Conservation (phyloP, 257 asterid genomes). For the Perilla frutescens region DNA sequence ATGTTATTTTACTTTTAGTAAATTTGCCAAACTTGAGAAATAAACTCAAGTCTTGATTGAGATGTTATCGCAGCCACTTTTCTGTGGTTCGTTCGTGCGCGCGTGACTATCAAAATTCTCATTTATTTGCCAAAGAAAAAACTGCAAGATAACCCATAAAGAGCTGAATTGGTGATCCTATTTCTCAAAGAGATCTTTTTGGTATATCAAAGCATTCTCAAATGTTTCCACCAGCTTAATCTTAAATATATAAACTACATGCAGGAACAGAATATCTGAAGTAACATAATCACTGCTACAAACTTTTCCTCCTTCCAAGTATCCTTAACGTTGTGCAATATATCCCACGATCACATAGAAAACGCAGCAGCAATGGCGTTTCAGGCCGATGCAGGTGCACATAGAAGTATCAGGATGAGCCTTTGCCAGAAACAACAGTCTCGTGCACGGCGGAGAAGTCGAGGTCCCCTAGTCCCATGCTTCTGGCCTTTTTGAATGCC, state of each 20-base stretch:
- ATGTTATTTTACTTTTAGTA: neutral
- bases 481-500: slow-evolving; percentile 93
- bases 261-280: neutral
- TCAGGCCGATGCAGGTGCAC: slow-evolving; percentile 4
- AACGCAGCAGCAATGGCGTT: slow-evolving; percentile 13
- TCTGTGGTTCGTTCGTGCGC: too few relatives aligned
- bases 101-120: too few relatives aligned
- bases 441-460: slow-evolving; percentile 93
- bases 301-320: neutral
- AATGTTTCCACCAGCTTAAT: slow-evolving; percentile 15
- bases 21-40: too few relatives aligned
- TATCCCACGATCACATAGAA: neutral
- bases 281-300: slow-evolving; percentile 10
- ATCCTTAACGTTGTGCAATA: neutral
- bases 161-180: slow-evolving; percentile 4
- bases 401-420: slow-evolving; percentile 40
- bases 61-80: too few relatives aligned
- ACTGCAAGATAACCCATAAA: neutral
- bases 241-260: neutral
- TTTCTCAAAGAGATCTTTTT: neutral
- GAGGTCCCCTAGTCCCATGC: slow-evolving; percentile 82
- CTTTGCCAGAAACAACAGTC: slow-evolving; percentile 51
- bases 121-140: too few relatives aligned
- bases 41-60: too few relatives aligned
- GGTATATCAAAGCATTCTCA: slow-evolving; percentile 19